Conservation (phyloP, 1,284 basidiomycete genomes). For the Cutaneotrichosporon sp. region DNA sequence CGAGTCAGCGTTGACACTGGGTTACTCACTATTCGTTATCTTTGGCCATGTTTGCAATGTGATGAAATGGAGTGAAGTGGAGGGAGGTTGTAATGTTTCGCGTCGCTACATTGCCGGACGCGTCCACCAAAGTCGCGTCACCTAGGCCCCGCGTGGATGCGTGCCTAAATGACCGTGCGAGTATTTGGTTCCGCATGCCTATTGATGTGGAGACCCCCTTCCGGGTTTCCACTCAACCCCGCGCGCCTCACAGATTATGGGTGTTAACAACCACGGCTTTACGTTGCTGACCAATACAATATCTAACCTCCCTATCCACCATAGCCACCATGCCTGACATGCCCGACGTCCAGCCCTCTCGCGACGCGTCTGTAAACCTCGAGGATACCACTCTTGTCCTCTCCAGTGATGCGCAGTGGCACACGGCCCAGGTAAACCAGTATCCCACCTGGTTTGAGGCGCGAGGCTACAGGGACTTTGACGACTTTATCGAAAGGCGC, state of each 20-base stretch:
- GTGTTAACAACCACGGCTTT: no score
- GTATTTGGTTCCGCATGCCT: slow-evolving; percentile 9
- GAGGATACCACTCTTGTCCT: slow-evolving; percentile 28
- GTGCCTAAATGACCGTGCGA: background rate
- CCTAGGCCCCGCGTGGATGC: background rate
- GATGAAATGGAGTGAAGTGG: background rate
- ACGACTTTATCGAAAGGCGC: slow-evolving; percentile 1
- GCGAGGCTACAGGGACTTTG: slow-evolving; percentile 4
- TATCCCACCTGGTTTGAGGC: slow-evolving; percentile 11
- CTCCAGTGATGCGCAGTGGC: slow-evolving; percentile 23
- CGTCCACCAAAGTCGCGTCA: slow-evolving; percentile 9
- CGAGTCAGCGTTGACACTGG: background rate
- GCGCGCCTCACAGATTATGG: no score
- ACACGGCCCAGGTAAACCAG: slow-evolving; percentile 12
- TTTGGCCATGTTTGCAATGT: background rate
- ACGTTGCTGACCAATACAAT: background rate
- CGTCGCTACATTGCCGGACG: background rate
- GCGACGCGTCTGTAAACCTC: slow-evolving; percentile 3
- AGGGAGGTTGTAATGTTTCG: slow-evolving; percentile 1
- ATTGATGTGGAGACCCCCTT: background rate
- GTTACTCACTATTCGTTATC: slow-evolving; percentile 4
- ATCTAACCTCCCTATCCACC: background rate
- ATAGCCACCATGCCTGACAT: background rate
- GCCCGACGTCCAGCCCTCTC: no score
- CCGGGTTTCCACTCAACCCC: no score